Evolutionary conservation across 1,284 basidiomycete genomes (phyloP).

Genomic region (Leccinum huronense): DNA sequence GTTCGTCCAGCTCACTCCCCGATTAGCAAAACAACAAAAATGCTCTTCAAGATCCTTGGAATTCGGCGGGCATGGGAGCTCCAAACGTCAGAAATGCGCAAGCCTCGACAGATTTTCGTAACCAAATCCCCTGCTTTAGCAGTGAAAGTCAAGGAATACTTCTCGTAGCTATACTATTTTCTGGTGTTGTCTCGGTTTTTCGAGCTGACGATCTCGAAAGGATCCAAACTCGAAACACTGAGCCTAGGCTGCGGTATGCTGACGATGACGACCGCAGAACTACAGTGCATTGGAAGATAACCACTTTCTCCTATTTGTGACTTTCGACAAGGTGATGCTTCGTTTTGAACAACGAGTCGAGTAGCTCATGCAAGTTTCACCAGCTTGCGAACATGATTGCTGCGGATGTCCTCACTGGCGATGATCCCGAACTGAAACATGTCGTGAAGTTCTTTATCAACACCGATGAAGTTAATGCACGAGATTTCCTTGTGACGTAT

Average conservation of each 20-base stretch:
- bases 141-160: conserved; percentile 67
- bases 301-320: conserved; percentile 72
- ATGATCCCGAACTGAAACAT: conserved; percentile 13
- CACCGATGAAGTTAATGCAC: conserved; percentile 16
- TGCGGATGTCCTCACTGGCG: conserved; percentile 21
- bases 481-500: conserved; percentile 44
- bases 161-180: conserved; percentile 50
- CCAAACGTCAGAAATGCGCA: conserved; percentile 26
- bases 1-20: neutral
- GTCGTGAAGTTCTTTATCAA: conserved; percentile 19
- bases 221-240: conserved; percentile 26
- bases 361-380: conserved; percentile 8
- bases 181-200: conserved; percentile 42
- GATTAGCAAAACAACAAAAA: conserved; percentile 68
- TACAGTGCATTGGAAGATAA: conserved; percentile 57
- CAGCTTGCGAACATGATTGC: conserved; percentile 21
- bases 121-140: conserved; percentile 68
- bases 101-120: conserved; percentile 69
- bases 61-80: conserved; percentile 52
- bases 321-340: conserved; percentile 54
- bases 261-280: conserved; percentile 52
- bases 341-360: neutral
- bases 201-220: conserved; percentile 38
- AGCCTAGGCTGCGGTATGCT: conserved; percentile 40
- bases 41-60: conserved; percentile 71